Conservation (phyloP, 2,329 filamentous ascomycete species). For the Ambrosiella beaveri region DNA sequence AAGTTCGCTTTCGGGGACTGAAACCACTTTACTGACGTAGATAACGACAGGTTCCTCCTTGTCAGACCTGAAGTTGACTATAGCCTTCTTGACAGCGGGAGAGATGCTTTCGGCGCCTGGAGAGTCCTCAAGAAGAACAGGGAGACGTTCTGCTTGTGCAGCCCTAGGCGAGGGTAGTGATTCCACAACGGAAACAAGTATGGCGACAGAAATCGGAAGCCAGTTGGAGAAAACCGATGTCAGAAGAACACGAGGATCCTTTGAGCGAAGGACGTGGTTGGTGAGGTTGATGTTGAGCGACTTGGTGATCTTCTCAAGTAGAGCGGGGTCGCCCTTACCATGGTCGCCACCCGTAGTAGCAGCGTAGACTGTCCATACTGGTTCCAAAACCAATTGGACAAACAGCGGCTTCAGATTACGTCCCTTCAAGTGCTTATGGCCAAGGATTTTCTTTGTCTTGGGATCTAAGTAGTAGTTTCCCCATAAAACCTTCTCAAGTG, state of each 20-base stretch:
- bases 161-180: constrained; percentile 68
- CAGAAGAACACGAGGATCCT: constrained; percentile 68
- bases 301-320: constrained; percentile 90
- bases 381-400: constrained; percentile 87
- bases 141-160: constrained; percentile 67
- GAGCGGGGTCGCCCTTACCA: constrained; percentile 62
- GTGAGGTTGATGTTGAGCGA: constrained; percentile 71
- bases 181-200: constrained; percentile 87
- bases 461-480: constrained; percentile 92
- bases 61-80: constrained; percentile 59
- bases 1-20: constrained; percentile 79
- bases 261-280: constrained; percentile 65
- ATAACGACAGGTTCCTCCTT: constrained; percentile 66
- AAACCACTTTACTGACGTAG: constrained; percentile 97
- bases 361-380: constrained; percentile 89
- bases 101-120: constrained; percentile 61
- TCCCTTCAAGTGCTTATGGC: constrained; percentile 82
- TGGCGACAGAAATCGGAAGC: constrained; percentile 80
- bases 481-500: constrained; percentile 90
- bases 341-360: constrained; percentile 70
- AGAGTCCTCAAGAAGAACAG: constrained; percentile 59
- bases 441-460: constrained; percentile 86
- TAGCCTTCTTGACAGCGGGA: constrained; percentile 53
- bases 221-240: constrained; percentile 76
- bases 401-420: constrained; percentile 89